These are phyloP conservation scores for Clonostachys byssicola DNA, from an alignment of 2,329 filamentous ascomycete species.

Conservation along the genomic window DNA sequence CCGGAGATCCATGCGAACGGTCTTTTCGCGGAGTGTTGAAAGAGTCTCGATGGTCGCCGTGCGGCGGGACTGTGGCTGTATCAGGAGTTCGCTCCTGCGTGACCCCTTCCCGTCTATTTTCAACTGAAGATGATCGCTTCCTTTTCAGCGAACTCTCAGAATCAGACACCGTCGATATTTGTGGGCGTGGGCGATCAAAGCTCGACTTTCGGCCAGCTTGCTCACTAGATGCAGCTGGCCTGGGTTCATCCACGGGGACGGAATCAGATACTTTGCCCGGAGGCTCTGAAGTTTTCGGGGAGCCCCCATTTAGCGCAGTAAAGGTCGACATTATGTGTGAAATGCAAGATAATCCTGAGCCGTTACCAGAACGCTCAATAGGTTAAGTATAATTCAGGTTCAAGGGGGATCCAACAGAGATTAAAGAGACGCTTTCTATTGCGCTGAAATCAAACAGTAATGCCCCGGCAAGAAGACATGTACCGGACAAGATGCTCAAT, in stretches of 20 bases:
- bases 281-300: conserved; percentile 34
- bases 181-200: conserved; percentile 28
- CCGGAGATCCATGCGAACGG: conserved; percentile 37
- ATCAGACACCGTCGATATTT: conserved; percentile 18
- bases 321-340: conserved; percentile 40
- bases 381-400: too few species aligned
- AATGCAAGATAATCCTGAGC: neutral
- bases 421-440: neutral
- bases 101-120: conserved; percentile 30
- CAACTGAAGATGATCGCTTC: conserved; percentile 65
- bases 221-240: too few species aligned
- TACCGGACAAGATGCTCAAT: too few species aligned
- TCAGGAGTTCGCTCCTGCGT: conserved; percentile 27
- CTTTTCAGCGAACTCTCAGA: conserved; percentile 52
- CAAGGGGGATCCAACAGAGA: neutral
- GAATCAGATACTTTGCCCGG: conserved; percentile 6
- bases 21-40: conserved; percentile 39
- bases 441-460: neutral
- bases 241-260: too few species aligned
- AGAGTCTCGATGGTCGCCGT: conserved; percentile 32
- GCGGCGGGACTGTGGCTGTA: conserved; percentile 16
- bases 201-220: conserved; percentile 18
- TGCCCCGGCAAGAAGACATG: neutral
- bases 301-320: conserved; percentile 46
- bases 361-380: too few species aligned